Evolutionary conservation across 2,329 filamentous ascomycete genomes (phyloP), one percentile per base, ranked within the genome.

Genomic region (Dactylellina drechsleri): DNA sequence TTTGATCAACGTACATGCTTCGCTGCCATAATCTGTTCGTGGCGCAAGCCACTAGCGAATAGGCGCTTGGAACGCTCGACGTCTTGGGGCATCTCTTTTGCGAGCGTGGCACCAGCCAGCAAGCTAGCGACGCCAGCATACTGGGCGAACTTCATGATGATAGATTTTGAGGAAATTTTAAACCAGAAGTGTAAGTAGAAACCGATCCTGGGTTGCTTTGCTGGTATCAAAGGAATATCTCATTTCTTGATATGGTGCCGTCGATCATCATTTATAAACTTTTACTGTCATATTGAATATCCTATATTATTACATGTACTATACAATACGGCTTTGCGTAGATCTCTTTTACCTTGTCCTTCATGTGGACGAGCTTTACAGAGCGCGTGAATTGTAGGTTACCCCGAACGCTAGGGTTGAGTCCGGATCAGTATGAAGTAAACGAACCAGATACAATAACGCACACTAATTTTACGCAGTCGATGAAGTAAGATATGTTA

Each of bases 41-140:
- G 68, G 40, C 68, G 68, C 56, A 58, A 31, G 41, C 68, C 68
- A 28, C 60, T 73, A 58, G 68, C 68, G 56, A 66, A 73, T 36
- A 66, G 18, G 41, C 49, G 47, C 28, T 56, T 61, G 16, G 62
- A 65, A 12, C 61, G 68, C 56, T 73, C 61, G 28, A 73, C 36
- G 56, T 73, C 68, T 54, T 73, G 68, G 45, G 68, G 61, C 15
- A 73, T 61, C 68, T 73, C 68, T 31, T 73, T 73, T 36, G 68
- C 68, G 28, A 73, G 41, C 43, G 68, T 60, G 56, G 68, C 54
- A 49, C 68, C 56, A 36, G 66, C 68, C 47, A 73, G 54, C 56
- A 73, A 66, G 68, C 68, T 61, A 66, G 68, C 68, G 54, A 73
- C 68, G 61, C 68, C 68, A 36, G 68, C 68, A 49, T 66, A 66